A percentile compares a stretch with the other conserved stretches of the same genome.
Conservation (phyloP, 306 rosid species). For the Trifolium repens region DNA sequence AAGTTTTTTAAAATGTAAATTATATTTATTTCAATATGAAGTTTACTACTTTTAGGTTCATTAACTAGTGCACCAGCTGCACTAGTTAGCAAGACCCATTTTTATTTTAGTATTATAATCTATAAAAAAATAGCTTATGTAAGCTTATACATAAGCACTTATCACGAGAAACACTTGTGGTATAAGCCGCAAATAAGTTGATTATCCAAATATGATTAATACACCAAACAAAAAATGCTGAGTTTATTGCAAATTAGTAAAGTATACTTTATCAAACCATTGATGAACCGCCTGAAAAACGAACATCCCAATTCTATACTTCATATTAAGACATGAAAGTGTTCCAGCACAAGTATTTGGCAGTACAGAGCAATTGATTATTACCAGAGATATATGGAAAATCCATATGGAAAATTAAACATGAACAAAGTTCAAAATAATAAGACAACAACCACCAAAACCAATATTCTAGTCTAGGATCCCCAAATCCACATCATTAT, state of each 20-base stretch:
- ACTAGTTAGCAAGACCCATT: too few species aligned
- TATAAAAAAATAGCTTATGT: too few species aligned
- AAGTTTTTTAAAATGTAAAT: too few species aligned
- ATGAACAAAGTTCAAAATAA: constrained; percentile 34
- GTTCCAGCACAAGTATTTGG: neutral
- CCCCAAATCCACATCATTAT: constrained; percentile 39
- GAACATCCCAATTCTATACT: neutral
- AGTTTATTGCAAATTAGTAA: constrained; percentile 3
- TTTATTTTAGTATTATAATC: too few species aligned
- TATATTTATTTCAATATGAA: too few species aligned
- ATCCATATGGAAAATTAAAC: constrained; percentile 45
- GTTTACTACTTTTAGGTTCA: too few species aligned
- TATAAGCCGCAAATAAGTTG: too few species aligned
- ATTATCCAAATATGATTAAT: neutral
- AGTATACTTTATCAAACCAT: neutral
- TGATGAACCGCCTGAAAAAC: neutral
- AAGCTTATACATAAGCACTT: too few species aligned
- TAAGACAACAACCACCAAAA: constrained; percentile 28
- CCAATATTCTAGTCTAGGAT: constrained; percentile 38
- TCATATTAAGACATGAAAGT: neutral
- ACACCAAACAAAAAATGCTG: neutral
- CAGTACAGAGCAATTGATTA: constrained; percentile 40
- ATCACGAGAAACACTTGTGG: too few species aligned
- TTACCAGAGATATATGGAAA: constrained; percentile 40
- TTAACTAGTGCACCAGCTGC: too few species aligned